A percentile compares a stretch with the other conserved stretches of the same genome.
These are phyloP conservation scores for Leishmania amazonensis DNA, from an alignment of 208 protist genomes.

Conservation along the genomic window DNA sequence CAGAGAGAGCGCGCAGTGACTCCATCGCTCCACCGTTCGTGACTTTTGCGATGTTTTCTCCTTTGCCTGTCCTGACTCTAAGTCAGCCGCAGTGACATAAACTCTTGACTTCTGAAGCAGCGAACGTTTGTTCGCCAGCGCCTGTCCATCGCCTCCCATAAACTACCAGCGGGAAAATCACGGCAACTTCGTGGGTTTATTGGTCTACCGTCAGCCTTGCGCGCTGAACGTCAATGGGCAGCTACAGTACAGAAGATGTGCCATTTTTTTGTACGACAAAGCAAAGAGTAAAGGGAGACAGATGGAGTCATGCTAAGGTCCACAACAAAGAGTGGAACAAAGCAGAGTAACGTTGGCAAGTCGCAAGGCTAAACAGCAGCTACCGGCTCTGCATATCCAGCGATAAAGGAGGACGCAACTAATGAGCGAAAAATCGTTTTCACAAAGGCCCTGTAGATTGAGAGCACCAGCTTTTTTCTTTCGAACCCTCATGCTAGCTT, in stretches of 20 bases:
- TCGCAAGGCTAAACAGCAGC: neutral
- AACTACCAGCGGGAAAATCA: neutral
- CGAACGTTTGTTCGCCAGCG: conserved; percentile 74
- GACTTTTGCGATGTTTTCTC: conserved; percentile 31
- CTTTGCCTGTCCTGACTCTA: conserved; percentile 14
- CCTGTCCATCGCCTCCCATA: conserved; percentile 87
- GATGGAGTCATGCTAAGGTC: neutral
- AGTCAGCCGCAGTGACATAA: conserved; percentile 40
- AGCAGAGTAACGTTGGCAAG: neutral
- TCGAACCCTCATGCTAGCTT: neutral
- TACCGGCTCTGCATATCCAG: neutral
- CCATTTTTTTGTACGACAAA: neutral
- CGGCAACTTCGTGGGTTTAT: neutral
- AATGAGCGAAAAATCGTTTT: neutral
- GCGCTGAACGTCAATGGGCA: neutral
- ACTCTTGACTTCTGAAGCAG: conserved; percentile 53
- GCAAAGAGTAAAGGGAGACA: neutral
- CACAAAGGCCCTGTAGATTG: neutral
- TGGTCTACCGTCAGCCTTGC: neutral
- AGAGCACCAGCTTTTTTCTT: conserved; percentile 2
- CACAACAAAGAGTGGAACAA: neutral
- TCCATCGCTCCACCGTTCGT: conserved; percentile 41
- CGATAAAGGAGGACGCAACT: no score
- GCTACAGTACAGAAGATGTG: neutral
- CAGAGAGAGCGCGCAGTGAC: conserved; percentile 63